phyloP scores from a whole-genome alignment of 2,329 filamentous ascomycete species.

The Aspergillus spinulosporus region DNA sequence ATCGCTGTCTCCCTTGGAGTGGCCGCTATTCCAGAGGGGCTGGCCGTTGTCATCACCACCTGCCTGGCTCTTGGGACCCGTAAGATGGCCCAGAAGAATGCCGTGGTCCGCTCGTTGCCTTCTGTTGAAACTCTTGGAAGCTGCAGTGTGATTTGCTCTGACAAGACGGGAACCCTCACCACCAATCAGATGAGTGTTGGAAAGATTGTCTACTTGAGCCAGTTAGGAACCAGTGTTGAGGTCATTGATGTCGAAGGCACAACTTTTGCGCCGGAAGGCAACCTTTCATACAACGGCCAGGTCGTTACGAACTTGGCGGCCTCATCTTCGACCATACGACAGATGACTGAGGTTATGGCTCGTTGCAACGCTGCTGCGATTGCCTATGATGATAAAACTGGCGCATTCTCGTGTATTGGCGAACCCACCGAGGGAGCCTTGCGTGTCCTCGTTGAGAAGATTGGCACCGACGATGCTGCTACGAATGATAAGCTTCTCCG shows the following conservation, averaged over 20 bases:
- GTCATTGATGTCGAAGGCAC: conserved; percentile 90
- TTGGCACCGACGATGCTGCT: conserved; percentile 73
- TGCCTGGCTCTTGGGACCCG: conserved; percentile 93
- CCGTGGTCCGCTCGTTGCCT: conserved; percentile 90
- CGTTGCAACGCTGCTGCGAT: conserved; percentile 89
- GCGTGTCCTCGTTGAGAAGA: conserved; percentile 87
- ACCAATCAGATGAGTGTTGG: conserved; percentile 99
- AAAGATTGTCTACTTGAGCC: conserved; percentile 81
- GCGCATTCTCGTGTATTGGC: conserved; percentile 77
- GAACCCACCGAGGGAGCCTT: conserved; percentile 95
- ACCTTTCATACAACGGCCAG: conserved; percentile 69
- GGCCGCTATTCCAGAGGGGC: conserved; percentile 93
- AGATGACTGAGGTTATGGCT: conserved; percentile 69
- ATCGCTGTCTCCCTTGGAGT: conserved; percentile 98
- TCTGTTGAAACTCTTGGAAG: conserved; percentile 97
- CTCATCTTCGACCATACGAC: conserved; percentile 72
- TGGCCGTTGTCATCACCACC: conserved; percentile 97
- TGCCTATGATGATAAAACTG: conserved; percentile 74
- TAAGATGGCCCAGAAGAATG: conserved; percentile 99
- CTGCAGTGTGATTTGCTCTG: conserved; percentile 99
- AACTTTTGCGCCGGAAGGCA: conserved; percentile 82
- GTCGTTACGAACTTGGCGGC: conserved; percentile 66
- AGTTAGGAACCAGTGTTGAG: conserved; percentile 71
- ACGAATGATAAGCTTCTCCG: conserved; percentile 55
- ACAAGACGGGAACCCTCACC: conserved; percentile 97